phyloP scores from a whole-genome alignment of 768 basidiomycete species.

The Panus rudis region DNA sequence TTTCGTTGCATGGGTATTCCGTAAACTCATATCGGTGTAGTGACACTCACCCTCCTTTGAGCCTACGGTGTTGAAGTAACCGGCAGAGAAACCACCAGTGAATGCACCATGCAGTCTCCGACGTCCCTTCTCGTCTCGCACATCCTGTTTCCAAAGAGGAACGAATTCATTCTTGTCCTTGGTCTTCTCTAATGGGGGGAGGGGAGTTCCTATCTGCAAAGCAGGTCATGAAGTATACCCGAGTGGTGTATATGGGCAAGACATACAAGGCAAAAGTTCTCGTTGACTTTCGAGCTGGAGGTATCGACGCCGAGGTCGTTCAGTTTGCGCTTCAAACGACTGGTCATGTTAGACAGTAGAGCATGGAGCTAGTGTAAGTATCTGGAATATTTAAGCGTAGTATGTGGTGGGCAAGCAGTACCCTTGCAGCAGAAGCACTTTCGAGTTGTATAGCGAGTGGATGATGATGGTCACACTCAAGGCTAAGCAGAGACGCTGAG shows the following conservation, averaged over 20 bases:
- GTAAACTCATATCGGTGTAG: neutral
- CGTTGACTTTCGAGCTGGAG: conserved; percentile 62
- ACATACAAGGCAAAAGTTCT: conserved; percentile 78
- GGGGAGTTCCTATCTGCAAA: conserved; percentile 81
- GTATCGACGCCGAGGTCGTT: conserved; percentile 73
- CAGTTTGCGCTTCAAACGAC: conserved; percentile 76
- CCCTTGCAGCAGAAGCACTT: no score
- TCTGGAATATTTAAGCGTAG: no score
- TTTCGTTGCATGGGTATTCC: neutral
- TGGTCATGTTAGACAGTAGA: conserved; percentile 32
- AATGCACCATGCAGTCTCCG: conserved; percentile 95
- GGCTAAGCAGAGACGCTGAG: no score
- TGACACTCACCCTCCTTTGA: conserved; percentile 77
- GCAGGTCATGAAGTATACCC: conserved; percentile 1
- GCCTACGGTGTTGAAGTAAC: conserved; percentile 94
- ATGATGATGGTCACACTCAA: no score
- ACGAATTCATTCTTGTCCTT: conserved; percentile 93
- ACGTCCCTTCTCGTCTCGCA: conserved; percentile 86
- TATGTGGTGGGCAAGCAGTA: no score
- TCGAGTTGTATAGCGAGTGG: no score
- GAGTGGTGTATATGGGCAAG: conserved; percentile 1
- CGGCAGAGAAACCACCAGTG: conserved; percentile 96
- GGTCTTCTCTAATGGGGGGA: conserved; percentile 90
- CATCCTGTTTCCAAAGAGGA: conserved; percentile 97
- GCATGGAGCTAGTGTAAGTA: no score